Percentiles rank a stretch among this genome's conserved stretches.
Evolutionary conservation across 2,329 filamentous ascomycete genomes (phyloP).

Genomic region (Fusarium sarcochroum): DNA sequence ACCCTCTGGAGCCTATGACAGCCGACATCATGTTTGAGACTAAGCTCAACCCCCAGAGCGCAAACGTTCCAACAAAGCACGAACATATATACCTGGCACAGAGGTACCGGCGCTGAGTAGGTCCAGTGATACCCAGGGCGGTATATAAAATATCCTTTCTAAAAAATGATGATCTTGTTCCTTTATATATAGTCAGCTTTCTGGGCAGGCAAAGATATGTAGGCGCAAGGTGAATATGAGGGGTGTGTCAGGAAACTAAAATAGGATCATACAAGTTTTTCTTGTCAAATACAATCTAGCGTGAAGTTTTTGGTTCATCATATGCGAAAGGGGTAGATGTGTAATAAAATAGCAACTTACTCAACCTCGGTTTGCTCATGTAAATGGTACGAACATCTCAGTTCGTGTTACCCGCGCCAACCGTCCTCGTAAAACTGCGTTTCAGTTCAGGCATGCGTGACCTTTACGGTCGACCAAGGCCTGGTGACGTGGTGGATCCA

Average conservation of each 20-base stretch:
- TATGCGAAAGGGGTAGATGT: constrained; percentile 13
- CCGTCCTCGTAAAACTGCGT: not conserved
- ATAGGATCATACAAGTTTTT: constrained; percentile 53
- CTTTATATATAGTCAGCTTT: constrained; percentile 25
- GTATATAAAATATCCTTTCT: not conserved
- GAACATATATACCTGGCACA: not conserved
- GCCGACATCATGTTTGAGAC: fast-evolving
- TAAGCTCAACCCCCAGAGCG: not conserved
- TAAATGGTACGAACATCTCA: not conserved
- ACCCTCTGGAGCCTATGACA: fast-evolving
- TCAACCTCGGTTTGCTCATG: not conserved
- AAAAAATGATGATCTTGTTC: fast-evolving
- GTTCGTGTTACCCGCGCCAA: not conserved
- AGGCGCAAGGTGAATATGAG: not conserved
- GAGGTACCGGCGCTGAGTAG: not conserved
- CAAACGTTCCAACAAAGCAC: not conserved
- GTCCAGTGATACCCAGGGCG: too few species aligned
- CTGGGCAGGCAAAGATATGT: not conserved
- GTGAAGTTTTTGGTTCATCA: constrained; percentile 59
- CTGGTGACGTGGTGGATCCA: constrained; percentile 46
- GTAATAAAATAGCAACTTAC: constrained; percentile 26
- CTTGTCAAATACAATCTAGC: constrained; percentile 66
- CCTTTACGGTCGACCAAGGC: constrained; percentile 45
- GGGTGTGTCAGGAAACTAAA: constrained; percentile 51
- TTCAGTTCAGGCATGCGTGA: not conserved